Conservation (phyloP, 257 asterid genomes). For the Solanum phureja region DNA sequence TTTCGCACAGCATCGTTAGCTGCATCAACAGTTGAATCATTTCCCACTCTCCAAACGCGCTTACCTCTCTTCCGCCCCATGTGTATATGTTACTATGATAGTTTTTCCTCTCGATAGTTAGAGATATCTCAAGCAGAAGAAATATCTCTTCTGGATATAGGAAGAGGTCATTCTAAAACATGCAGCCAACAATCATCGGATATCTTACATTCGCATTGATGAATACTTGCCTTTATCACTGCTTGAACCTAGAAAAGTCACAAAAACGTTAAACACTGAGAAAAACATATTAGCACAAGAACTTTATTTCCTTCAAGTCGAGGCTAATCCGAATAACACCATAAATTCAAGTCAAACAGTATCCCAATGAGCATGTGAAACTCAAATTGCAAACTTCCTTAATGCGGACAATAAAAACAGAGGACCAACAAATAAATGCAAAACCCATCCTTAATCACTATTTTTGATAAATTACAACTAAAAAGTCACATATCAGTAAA, state of each 20-base stretch:
- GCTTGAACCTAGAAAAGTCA: neutral
- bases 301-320: neutral
- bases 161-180: neutral
- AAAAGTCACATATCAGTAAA: neutral
- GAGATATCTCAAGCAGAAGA: neutral
- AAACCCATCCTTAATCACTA: neutral
- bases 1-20: neutral
- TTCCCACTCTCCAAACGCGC: neutral
- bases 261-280: neutral
- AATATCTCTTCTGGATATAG: neutral
- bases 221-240: neutral
- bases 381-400: neutral
- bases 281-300: neutral
- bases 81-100: neutral
- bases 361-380: neutral
- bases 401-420: neutral
- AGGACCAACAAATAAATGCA: neutral
- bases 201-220: neutral
- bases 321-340: neutral
- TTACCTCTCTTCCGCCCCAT: constrained; percentile 1
- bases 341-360: neutral
- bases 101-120: neutral
- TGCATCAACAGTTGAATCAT: neutral
- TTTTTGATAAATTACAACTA: neutral
- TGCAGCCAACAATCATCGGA: neutral